These are phyloP conservation scores for Backusella mclennaniae DNA, from an alignment of 192 early-diverging fungal species.

Conservation along the genomic window DNA sequence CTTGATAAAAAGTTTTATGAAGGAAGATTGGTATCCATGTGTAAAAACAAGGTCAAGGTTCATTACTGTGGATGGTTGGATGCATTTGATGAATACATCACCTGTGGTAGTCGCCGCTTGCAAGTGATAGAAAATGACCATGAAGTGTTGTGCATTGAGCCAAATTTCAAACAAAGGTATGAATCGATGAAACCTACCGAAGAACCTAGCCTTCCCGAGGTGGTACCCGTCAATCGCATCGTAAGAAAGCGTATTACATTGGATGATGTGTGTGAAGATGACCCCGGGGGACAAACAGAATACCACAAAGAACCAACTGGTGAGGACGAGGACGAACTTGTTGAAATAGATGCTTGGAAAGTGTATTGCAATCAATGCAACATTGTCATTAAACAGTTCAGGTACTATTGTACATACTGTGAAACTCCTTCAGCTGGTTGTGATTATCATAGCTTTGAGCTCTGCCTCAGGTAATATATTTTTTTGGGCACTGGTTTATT, in stretches of 20 bases:
- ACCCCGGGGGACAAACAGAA: not conserved
- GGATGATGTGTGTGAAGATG: not conserved
- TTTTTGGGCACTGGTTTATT: not conserved
- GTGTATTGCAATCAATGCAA: conserved; percentile 80
- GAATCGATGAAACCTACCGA: not conserved
- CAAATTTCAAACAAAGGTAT: conserved; percentile 19
- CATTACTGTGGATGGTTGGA: conserved; percentile 40
- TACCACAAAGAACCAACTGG: conserved; percentile 17
- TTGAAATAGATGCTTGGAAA: conserved; percentile 46
- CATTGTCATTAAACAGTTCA: conserved; percentile 74
- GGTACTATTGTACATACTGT: conserved; percentile 85
- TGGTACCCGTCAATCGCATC: not conserved
- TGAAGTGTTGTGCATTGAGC: conserved; percentile 28
- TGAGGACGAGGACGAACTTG: not conserved
- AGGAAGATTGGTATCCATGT: conserved; percentile 36
- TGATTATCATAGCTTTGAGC: conserved; percentile 69
- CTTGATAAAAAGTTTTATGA: conserved; percentile 38
- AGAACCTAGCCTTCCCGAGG: not conserved
- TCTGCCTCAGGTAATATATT: conserved; percentile 52
- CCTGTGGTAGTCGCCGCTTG: conserved; percentile 31
- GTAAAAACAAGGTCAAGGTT: conserved; percentile 31
- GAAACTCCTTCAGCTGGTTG: conserved; percentile 65
- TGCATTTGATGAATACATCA: conserved; percentile 34
- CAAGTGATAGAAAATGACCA: conserved; percentile 37
- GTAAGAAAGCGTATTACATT: not conserved